Evolutionary conservation across 108 stramenopile species (phyloP).

Genomic region (Conticribra weissflogii): DNA sequence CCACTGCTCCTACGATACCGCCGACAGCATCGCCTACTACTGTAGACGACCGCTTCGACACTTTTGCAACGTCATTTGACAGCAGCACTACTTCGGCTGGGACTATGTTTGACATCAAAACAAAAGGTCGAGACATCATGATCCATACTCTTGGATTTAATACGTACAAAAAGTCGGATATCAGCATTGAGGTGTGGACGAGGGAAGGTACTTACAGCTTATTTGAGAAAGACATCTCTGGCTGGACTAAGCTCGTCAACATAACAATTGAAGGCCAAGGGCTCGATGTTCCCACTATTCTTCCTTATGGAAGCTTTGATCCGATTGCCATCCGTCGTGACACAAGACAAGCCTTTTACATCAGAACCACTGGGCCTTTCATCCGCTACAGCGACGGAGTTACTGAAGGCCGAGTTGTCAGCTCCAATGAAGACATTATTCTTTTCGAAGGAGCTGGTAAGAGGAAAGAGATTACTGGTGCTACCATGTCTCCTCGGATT

Average conservation of each 20-base stretch:
- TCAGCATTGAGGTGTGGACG: slow-evolving; percentile 32
- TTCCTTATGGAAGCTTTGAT: slow-evolving; percentile 25
- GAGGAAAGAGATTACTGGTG: slow-evolving; percentile 1
- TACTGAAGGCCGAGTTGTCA: slow-evolving; percentile 13
- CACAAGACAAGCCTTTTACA: slow-evolving; percentile 17
- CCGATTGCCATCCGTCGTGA: not conserved
- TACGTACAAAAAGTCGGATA: slow-evolving; percentile 4
- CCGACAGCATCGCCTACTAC: slow-evolving; percentile 4
- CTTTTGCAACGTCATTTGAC: slow-evolving; percentile 8
- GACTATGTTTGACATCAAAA: slow-evolving; percentile 32
- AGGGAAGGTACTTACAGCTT: slow-evolving; percentile 16
- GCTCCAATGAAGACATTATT: slow-evolving; percentile 27
- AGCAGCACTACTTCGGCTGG: slow-evolving; percentile 15
- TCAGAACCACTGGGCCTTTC: slow-evolving; percentile 24
- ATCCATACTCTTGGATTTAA: slow-evolving; percentile 23
- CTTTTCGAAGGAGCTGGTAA: slow-evolving; percentile 27
- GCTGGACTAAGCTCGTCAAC: slow-evolving; percentile 15
- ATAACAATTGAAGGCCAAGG: slow-evolving; percentile 26
- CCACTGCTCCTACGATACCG: not conserved
- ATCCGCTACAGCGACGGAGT: slow-evolving; percentile 18
- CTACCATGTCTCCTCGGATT: not conserved
- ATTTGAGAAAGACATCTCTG: slow-evolving; percentile 11
- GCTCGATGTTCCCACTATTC: slow-evolving; percentile 14
- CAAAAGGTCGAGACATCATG: slow-evolving; percentile 10
- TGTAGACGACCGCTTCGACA: not conserved